Evolutionary conservation across 2,329 filamentous ascomycete genomes (phyloP), one percentile per base, ranked within the genome.

Genomic region (Lasiodiplodia citricola): DNA sequence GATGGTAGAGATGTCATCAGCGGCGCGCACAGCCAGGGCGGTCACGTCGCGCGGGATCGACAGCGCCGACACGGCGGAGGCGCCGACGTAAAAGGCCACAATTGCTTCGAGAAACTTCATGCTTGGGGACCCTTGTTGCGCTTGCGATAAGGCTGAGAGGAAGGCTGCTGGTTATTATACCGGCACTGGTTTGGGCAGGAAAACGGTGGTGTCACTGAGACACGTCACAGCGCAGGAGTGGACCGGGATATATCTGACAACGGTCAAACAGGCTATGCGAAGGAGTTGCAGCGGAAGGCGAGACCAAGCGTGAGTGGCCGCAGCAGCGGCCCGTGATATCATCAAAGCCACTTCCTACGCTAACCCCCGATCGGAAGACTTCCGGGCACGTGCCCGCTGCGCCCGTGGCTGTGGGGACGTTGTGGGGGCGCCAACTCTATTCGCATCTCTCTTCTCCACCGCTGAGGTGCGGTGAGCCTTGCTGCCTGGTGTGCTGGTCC

Each of bases 11-110:
- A 68, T 70, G 38, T 67, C 71, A 63, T 72, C 74, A 10, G 70
- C 72, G 38, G 73, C 71, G 35, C 75, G 71, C 1, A 74, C 28
- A 23, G 69, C 70, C 56, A 79, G 67, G 13, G 75, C 74, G 66
- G 74, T 71, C 25, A 69, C 37, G 44, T 77, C 73, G 18, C 56
- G 57, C 35, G 62, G 65, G 11, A 69, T 16, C 38, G 68, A 62
- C 11, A 67, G 63, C 2, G 64, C 68, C 14, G 60, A 69, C 16
- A 44, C 51, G 31, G 51, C 56, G 52, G 62, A 58, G 7, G 41
- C 54, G 25, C 60, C 21, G 18, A 41, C 58, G 14, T 37, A n/a
- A n/a, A 51, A 14, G 51, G 62, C 50, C 37, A 47, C 51, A n/a
- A 63, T 13, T 11, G 50, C n/a, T 2, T 47, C 38, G 28, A 55